Conservation (phyloP, 306 rosid species). For the Quercus berberidifolia region DNA sequence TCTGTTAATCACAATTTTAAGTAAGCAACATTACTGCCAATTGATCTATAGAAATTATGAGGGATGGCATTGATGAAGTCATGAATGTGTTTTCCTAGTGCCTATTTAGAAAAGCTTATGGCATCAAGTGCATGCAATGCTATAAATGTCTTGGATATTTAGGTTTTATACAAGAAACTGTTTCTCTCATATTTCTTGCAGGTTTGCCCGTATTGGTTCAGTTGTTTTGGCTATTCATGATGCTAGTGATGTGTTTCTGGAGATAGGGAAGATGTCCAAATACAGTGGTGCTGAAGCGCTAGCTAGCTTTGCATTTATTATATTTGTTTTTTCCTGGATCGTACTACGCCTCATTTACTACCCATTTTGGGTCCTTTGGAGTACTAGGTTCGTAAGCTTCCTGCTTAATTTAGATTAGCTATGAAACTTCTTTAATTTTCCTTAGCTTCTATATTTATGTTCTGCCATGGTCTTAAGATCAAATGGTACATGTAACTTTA, state of each 20-base stretch:
- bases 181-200: constrained; percentile 35
- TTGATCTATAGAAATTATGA: neutral
- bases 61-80: constrained; percentile 6
- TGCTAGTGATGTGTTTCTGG: constrained; percentile 87
- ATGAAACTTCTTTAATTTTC: constrained; percentile 7
- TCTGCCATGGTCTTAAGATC: constrained; percentile 3
- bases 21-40: neutral
- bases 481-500: neutral
- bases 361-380: constrained; percentile 92
- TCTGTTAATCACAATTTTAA: constrained; percentile 13
- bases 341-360: constrained; percentile 75
- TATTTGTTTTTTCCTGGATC: constrained; percentile 76
- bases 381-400: constrained; percentile 71
- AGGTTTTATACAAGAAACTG: neutral
- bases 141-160: neutral
- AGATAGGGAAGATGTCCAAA: constrained; percentile 93
- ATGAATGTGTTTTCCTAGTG: neutral
- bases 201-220: constrained; percentile 91
- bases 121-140: neutral
- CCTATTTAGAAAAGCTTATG: neutral
- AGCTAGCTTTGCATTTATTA: constrained; percentile 80
- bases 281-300: constrained; percentile 71
- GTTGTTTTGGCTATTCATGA: constrained; percentile 94
- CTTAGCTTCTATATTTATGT: neutral
- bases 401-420: neutral